Evolutionary conservation across 495 filamentous ascomycete genomes (phyloP).

Genomic region (Lepraria neglecta): DNA sequence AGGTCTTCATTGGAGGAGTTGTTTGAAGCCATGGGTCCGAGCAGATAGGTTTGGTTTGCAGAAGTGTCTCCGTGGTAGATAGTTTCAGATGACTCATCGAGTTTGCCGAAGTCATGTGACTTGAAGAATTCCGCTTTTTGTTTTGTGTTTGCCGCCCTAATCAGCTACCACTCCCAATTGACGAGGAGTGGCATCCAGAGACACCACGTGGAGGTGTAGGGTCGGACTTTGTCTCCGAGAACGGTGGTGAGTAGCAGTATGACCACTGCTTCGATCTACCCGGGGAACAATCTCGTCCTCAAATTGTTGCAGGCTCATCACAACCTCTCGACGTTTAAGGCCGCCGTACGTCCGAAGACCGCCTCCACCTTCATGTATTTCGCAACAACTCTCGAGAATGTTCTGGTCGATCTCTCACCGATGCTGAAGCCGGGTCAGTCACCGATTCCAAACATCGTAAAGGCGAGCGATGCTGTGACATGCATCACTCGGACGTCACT

Average conservation of each 20-base stretch:
- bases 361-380: no score
- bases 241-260: conserved; percentile 10
- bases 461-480: not conserved
- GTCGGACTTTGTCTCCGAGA: conserved; percentile 11
- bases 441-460: not conserved
- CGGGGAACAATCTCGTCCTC: not conserved
- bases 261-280: conserved; percentile 5
- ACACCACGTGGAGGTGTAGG: conserved; percentile 14
- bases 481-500: not conserved
- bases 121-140: no score
- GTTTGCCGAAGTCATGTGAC: no score
- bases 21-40: no score
- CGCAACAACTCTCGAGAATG: not conserved
- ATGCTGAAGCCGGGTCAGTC: not conserved
- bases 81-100: no score
- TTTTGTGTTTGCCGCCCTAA: conserved; percentile 7
- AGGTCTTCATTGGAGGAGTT: no score
- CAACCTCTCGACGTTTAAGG: no score
- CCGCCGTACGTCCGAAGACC: no score
- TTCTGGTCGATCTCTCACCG: conserved; percentile 3
- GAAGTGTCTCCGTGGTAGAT: no score
- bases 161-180: conserved; percentile 4
- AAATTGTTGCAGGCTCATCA: no score
- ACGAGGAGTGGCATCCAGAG: conserved; percentile 5
- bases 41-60: no score